Base-by-base conservation (phyloP, 192 early-diverging fungal species). In the Paraglomus occultum region DNA sequence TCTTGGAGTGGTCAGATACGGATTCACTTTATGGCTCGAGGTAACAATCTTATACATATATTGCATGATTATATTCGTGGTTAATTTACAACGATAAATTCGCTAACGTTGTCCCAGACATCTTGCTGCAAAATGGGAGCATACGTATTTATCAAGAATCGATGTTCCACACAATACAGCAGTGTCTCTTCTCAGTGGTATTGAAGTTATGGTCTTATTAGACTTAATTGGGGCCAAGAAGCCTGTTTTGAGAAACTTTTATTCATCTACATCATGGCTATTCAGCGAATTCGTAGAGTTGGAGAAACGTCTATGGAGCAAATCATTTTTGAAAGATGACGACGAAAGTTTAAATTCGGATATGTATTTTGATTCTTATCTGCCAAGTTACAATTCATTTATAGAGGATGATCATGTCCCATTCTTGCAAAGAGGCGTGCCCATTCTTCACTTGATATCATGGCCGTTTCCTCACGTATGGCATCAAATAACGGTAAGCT, bases 11-110 rank as follows among this genome's bases (percentile, higher is more conserved):
- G 95, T 80, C 85, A 4, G 66, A 20, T 7, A 84, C 76, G 0
- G 95, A 98, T 79, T 98, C 95, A 14, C 77, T 94, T 12, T 98
- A 98, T 80, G 95, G 95, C 6, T 85, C 93, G 43, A 84, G 83
- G 82, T 80, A 80, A 67, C 11, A 14, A 44, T 11, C 22, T 51
- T 17, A 20, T 52, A 23, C n/a, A 8, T 4, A 5, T 40, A 15
- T 64, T 6, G 7, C 45, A 43, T 45, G 14, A 15, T 12, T 17
- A 17, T 46, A 42, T 0, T 64, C 23, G 38, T 7, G 49, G 15
- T 20, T 54, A 69, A 6, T 52, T 14, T 60, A 44, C 48, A 22
- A 46, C 18, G 38, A 40, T 59, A 12, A 70, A 31, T 31, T 31
- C 31, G 51, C 58, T 49, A 54, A 17, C 47, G 12, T 61, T 39